phyloP scores from a whole-genome alignment of 164 flowering plant species.

The Piper betle region DNA sequence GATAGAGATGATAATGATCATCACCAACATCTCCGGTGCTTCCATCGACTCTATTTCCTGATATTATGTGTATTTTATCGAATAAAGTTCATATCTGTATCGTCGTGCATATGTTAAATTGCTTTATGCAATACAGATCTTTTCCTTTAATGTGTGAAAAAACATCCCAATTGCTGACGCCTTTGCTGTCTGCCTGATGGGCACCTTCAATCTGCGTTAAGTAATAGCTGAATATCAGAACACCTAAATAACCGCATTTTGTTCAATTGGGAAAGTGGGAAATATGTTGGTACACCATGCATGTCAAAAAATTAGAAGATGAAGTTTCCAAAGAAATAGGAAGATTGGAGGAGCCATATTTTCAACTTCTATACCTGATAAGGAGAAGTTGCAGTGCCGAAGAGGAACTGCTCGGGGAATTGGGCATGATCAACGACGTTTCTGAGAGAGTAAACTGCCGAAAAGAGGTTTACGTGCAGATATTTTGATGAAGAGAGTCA shows the following conservation, averaged over 20 bases:
- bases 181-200: slow-evolving; percentile 9
- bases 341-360: no score
- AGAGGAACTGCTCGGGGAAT: slow-evolving; percentile 2
- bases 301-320: background rate
- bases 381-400: slow-evolving; percentile 3
- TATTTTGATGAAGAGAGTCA: no score
- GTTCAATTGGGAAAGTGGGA: background rate
- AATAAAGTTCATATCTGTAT: background rate
- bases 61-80: background rate
- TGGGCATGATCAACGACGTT: slow-evolving; percentile 1
- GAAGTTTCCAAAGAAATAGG: no score
- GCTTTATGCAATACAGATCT: background rate
- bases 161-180: slow-evolving; percentile 28
- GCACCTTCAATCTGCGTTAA: slow-evolving; percentile 21
- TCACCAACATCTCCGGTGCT: slow-evolving; percentile 1
- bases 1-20: slow-evolving; percentile 1
- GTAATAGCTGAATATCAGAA: background rate
- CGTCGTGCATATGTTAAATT: background rate
- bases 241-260: background rate
- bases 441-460: background rate
- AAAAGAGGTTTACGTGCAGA: background rate
- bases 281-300: background rate
- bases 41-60: background rate
- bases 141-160: slow-evolving; percentile 10
- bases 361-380: background rate